Conservation (phyloP, 257 asterid genomes). For the Fraxinus americana region DNA sequence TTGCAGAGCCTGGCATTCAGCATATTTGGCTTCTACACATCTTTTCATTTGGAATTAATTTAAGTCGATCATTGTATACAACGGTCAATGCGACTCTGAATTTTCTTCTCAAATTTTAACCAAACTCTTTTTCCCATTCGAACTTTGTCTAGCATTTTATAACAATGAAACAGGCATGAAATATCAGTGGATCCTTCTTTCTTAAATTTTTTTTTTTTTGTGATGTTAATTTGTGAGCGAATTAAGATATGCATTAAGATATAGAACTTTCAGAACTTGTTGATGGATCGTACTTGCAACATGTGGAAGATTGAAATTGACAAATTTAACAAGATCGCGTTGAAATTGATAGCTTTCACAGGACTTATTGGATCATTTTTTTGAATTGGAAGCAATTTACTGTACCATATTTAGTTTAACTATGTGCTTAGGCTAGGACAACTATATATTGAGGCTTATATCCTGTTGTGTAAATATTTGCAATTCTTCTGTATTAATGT, state of each 20-base stretch:
- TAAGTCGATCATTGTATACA: neutral
- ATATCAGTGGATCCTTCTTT: neutral
- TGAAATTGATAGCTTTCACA: neutral
- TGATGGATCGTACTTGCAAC: neutral
- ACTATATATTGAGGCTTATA: neutral
- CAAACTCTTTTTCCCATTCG: neutral
- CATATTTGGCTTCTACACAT: neutral
- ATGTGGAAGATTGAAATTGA: neutral
- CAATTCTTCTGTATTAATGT: neutral
- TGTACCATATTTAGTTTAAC: neutral
- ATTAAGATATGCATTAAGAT: neutral
- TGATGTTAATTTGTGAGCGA: neutral
- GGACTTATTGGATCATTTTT: neutral
- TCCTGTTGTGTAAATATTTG: neutral
- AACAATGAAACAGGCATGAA: neutral
- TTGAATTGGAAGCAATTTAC: neutral
- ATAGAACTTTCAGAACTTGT: neutral
- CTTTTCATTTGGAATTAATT: neutral
- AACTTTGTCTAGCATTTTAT: neutral
- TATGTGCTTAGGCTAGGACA: neutral
- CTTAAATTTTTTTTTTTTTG: neutral
- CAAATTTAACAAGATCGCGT: neutral
- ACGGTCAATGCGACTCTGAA: neutral
- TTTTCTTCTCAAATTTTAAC: neutral
- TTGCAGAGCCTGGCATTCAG: constrained; percentile 5